Conservation (phyloP, 1,284 basidiomycete genomes). For the Cutaneotrichosporon sp. region DNA sequence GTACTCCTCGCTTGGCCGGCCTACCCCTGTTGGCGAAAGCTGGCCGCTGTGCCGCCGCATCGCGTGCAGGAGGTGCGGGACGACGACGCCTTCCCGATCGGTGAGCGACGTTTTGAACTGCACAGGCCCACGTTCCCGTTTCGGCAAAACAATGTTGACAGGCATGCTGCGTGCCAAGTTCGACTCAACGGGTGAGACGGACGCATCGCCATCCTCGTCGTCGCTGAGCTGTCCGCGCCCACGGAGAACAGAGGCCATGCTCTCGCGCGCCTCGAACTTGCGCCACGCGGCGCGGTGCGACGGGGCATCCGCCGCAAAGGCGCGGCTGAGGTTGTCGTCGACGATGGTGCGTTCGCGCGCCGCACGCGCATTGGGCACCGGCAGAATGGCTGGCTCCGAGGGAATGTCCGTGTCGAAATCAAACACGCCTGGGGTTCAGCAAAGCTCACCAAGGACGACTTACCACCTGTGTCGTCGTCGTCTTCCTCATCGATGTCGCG, state of each 20-base stretch:
- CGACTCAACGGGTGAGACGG: constrained; percentile 6
- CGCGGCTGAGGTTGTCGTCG: constrained; percentile 42
- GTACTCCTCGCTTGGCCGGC: neutral
- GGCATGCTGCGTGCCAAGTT: constrained; percentile 41
- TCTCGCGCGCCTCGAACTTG: constrained; percentile 22
- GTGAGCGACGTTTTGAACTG: constrained; percentile 44
- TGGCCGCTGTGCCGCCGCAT: constrained; percentile 23
- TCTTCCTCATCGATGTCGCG: constrained; percentile 5
- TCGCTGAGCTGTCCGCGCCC: constrained; percentile 5
- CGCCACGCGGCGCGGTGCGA: constrained; percentile 46
- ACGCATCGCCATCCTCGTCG: constrained; percentile 20
- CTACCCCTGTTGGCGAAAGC: neutral
- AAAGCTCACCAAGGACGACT: constrained; percentile 1
- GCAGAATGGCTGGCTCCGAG: constrained; percentile 1
- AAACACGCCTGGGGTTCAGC: constrained; percentile 40
- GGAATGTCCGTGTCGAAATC: constrained; percentile 45
- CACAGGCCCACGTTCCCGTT: constrained; percentile 8
- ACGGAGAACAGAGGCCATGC: constrained; percentile 20
- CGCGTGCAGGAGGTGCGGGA: constrained; percentile 38
- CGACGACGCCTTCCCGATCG: constrained; percentile 37
- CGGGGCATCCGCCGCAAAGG: constrained; percentile 46
- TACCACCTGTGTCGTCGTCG: constrained; percentile 25
- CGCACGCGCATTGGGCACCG: neutral
- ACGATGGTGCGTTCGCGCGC: constrained; percentile 29
- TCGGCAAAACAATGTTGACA: constrained; percentile 31